Evolutionary conservation across 1,139 yeast genomes (phyloP), one percentile per base, ranked within the genome.

Genomic region (Candida gigantensis): DNA sequence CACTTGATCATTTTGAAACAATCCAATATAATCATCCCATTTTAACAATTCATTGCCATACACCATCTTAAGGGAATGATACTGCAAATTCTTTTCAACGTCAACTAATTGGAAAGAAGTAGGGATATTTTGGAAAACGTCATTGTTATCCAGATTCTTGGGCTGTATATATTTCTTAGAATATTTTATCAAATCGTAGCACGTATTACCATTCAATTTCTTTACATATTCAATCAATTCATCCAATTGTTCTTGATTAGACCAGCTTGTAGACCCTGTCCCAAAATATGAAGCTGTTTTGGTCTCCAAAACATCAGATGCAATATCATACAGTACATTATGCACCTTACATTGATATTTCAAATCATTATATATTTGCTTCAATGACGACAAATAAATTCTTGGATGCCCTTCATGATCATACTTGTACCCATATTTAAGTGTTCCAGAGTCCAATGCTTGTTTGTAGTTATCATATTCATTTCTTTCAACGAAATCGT

Each of bases 281-380:
- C 55, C 45, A 34, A 45, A 42, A 34, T 42, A 38, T 12, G 45
- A 39, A 10, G 45, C 36, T 3, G 25, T 35, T 12, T 40, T 43
- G 7, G 49, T 38, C 5, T 41, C 52, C 21, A 58, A 40, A 9
- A 51, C 62, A 45, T 48, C 46, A 7, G 29, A 37, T 9, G 40
- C 57, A 41, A 1, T 29, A 26, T 41, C 37, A 37, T 36, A 43
- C 14, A 27, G 26, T 7, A 43, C 37, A 51, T 49, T 30, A 12
- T 39, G 68, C 46, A 14, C 73, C 70, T 38, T 72, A 35, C 92
- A 66, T 44, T 88, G 81, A 41, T 57, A 70, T 24, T 60, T 62
- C 21, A 86, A 77, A 50, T 86, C 94, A 20, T 70, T 68, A 62
- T 85, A 72, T 11, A 88, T 65, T 30, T 74, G 77, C 37, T 72